Evolutionary conservation across 495 filamentous ascomycete species (phyloP).

Genomic region (Cercophora samala): DNA sequence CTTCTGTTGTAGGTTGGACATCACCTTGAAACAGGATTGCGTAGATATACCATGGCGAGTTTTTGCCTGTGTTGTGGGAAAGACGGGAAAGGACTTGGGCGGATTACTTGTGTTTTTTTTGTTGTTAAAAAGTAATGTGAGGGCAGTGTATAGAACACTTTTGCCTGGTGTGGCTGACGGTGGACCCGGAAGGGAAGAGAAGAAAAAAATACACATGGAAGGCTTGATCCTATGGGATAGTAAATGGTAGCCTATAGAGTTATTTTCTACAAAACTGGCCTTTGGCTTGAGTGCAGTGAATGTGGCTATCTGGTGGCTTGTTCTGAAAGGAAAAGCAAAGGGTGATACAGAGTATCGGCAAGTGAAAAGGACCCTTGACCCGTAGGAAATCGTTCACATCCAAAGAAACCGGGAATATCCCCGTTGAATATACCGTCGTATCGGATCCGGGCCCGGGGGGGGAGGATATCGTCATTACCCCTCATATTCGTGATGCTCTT

Average conservation of each 20-base stretch:
- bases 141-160: neutral
- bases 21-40: neutral
- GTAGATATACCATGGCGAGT: neutral
- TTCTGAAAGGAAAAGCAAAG: too few species aligned
- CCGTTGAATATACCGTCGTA: too few species aligned
- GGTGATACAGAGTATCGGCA: too few species aligned
- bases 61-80: neutral
- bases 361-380: too few species aligned
- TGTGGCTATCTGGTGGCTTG: too few species aligned
- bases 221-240: neutral
- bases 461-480: too few species aligned
- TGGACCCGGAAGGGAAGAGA: neutral
- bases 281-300: too few species aligned
- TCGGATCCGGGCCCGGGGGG: too few species aligned
- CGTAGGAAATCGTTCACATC: too few species aligned
- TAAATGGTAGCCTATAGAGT: neutral
- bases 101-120: neutral
- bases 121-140: neutral
- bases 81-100: neutral
- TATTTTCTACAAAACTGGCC: too few species aligned
- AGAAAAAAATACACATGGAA: neutral
- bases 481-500: too few species aligned
- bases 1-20: slow-evolving; percentile 1
- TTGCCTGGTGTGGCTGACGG: neutral
- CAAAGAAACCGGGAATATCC: too few species aligned